Evolutionary conservation across 768 basidiomycete genomes (phyloP).

Genomic region (Saitozyma podzolica): DNA sequence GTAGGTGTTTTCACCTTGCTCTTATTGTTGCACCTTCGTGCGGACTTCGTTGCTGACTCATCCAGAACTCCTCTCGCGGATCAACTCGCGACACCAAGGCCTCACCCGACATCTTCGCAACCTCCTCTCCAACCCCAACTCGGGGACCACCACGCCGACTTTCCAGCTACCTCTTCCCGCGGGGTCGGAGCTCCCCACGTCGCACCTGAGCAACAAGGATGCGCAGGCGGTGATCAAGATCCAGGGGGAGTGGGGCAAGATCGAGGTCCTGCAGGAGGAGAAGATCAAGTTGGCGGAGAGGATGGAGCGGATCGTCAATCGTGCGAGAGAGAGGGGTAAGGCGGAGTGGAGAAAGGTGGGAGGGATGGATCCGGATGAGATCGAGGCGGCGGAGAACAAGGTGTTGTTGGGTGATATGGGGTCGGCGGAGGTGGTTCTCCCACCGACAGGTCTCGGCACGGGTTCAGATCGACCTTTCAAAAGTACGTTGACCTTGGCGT

Average conservation of each 20-base stretch:
- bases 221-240: slow-evolving; percentile 40
- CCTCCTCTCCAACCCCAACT: neutral
- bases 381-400: slow-evolving; percentile 14
- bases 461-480: slow-evolving; percentile 32
- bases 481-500: slow-evolving; percentile 30
- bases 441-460: slow-evolving; percentile 33
- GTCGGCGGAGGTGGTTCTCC: slow-evolving; percentile 30
- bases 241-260: slow-evolving; percentile 44
- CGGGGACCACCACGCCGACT: slow-evolving; percentile 15
- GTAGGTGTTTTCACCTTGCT: slow-evolving; percentile 17
- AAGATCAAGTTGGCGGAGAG: slow-evolving; percentile 43
- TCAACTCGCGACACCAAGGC: slow-evolving; percentile 37
- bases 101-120: slow-evolving; percentile 27
- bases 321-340: slow-evolving; percentile 41
- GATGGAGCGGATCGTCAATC: slow-evolving; percentile 41
- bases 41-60: neutral
- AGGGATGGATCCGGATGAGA: slow-evolving; percentile 40
- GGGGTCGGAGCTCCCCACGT: slow-evolving; percentile 26
- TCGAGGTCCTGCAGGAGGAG: slow-evolving; percentile 46
- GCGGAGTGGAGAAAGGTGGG: slow-evolving; percentile 50
- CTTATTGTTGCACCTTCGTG: neutral
- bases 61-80: slow-evolving; percentile 33
- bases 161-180: slow-evolving; percentile 26
- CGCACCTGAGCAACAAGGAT: slow-evolving; percentile 38
- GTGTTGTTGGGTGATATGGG: slow-evolving; percentile 29